These are phyloP conservation scores for Vigna reflexopilosa DNA, from an alignment of 306 rosid species.

Conservation along the genomic window DNA sequence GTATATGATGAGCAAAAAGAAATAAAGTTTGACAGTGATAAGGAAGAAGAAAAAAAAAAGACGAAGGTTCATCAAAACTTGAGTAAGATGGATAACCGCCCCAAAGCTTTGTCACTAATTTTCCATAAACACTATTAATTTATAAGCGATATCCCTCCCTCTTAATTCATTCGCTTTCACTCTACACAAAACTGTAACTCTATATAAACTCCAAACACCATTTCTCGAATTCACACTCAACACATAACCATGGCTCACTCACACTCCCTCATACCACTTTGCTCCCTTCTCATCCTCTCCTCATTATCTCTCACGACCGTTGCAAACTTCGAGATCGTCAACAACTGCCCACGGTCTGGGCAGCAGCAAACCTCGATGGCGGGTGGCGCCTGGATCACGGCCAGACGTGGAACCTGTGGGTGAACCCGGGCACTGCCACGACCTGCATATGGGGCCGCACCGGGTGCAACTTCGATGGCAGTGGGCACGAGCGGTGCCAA, in stretches of 20 bases:
- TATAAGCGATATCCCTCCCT: not conserved
- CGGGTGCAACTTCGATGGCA: slow-evolving; percentile 59
- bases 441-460: slow-evolving; percentile 80
- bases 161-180: too few relatives aligned
- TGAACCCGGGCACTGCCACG: slow-evolving; percentile 40
- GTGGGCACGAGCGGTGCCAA: slow-evolving; percentile 56
- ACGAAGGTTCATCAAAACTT: too few relatives aligned
- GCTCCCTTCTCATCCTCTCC: slow-evolving; percentile 13
- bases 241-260: slow-evolving; percentile 28
- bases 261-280: not conserved
- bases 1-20: too few relatives aligned
- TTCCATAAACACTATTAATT: not conserved
- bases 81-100: slow-evolving; percentile 4
- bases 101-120: not conserved
- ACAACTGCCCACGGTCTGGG: slow-evolving; percentile 71
- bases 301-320: slow-evolving; percentile 6
- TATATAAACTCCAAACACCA: slow-evolving; percentile 40
- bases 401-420: slow-evolving; percentile 52
- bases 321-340: slow-evolving; percentile 54
- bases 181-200: not conserved
- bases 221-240: not conserved
- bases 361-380: slow-evolving; percentile 56
- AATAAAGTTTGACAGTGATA: not conserved
- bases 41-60: not conserved
- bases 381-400: slow-evolving; percentile 50